These are phyloP conservation scores for Ogataea zsoltii DNA, from an alignment of 805 yeast species.

Conservation along the genomic window DNA sequence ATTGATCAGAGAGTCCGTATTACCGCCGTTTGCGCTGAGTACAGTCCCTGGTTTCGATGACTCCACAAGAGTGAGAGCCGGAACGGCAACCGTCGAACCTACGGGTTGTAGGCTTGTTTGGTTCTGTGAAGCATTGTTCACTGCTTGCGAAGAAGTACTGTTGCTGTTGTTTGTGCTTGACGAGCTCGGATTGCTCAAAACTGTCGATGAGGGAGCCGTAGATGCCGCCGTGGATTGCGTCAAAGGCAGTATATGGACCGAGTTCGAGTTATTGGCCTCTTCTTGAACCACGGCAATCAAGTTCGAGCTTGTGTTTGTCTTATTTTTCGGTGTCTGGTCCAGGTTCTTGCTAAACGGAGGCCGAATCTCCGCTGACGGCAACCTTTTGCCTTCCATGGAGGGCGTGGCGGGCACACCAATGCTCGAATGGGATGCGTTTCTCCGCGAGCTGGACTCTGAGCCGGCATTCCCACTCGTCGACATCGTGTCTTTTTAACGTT, in stretches of 20 bases:
- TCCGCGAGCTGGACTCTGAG: not conserved
- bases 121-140: too few relatives aligned
- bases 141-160: too few relatives aligned
- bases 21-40: conserved; percentile 4
- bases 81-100: not conserved
- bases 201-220: conserved; percentile 1
- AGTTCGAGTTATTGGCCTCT: conserved; percentile 23
- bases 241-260: conserved; percentile 25
- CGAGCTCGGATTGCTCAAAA: not conserved
- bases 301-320: conserved; percentile 21
- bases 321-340: conserved; percentile 9
- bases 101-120: not conserved
- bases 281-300: conserved; percentile 32
- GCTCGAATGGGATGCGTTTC: not conserved
- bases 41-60: conserved; percentile 3
- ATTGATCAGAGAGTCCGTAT: conserved; percentile 20
- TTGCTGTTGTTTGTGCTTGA: not conserved
- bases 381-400: conserved; percentile 2
- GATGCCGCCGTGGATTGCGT: conserved; percentile 10
- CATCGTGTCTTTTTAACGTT: not conserved
- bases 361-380: conserved; percentile 6
- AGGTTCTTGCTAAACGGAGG: not conserved
- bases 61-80: conserved; percentile 2
- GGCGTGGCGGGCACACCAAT: not conserved
- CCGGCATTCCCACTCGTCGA: not conserved